Evolutionary conservation across 257 asterid species (phyloP).

Genomic region (Salvia miltiorrhiza): DNA sequence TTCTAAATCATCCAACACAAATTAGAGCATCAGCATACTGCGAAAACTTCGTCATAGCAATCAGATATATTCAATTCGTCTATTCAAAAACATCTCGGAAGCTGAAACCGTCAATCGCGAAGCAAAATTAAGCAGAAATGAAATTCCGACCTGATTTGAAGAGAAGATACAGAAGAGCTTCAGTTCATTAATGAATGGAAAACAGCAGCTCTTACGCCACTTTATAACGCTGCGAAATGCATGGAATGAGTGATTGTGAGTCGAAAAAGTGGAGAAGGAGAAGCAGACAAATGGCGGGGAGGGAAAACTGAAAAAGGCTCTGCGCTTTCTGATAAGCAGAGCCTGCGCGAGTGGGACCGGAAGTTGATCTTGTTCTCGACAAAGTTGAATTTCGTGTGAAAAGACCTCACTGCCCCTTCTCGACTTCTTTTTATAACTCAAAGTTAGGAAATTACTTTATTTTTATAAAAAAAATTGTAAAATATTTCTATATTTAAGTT

Average conservation of each 20-base stretch:
- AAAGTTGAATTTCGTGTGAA: not conserved
- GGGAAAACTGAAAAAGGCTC: not conserved
- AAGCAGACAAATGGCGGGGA: constrained; percentile 10
- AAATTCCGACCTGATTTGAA: not conserved
- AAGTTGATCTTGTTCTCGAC: not conserved
- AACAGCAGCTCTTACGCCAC: not conserved
- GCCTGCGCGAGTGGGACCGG: constrained; percentile 9
- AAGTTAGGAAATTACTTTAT: no score
- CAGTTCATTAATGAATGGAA: not conserved
- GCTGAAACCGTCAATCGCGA: not conserved
- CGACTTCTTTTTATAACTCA: not conserved
- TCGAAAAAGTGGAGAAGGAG: not conserved
- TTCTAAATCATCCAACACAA: not conserved
- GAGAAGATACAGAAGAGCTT: not conserved
- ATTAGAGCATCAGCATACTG: not conserved
- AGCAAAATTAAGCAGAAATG: not conserved
- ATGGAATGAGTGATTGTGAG: not conserved
- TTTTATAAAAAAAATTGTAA: no score
- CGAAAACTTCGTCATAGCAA: not conserved
- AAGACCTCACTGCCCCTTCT: not conserved
- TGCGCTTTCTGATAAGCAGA: not conserved
- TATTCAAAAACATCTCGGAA: not conserved
- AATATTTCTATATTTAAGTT: no score
- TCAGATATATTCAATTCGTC: not conserved
- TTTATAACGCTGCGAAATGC: not conserved